Evolutionary conservation across 2,329 filamentous ascomycete species (phyloP).

Genomic region (Hymenoscyphus scutula): DNA sequence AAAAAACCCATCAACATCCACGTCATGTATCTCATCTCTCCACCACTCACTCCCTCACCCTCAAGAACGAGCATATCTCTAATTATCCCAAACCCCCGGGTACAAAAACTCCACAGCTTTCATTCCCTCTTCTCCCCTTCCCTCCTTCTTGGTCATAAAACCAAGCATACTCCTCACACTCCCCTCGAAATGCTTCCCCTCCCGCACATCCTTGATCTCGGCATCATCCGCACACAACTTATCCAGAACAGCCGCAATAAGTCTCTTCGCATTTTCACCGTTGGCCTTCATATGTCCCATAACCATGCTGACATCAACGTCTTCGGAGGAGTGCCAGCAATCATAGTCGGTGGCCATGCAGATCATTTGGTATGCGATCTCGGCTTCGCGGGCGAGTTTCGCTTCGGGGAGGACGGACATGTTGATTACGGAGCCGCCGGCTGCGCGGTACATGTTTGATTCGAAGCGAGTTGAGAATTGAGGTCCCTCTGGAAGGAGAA

Average conservation of each 20-base stretch:
- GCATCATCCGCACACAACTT: constrained; percentile 63
- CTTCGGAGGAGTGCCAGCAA: constrained; percentile 84
- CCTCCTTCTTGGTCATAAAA: constrained; percentile 77
- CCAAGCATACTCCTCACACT: constrained; percentile 73
- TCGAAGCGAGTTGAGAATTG: constrained; percentile 97
- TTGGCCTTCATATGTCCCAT: constrained; percentile 96
- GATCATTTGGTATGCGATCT: constrained; percentile 97
- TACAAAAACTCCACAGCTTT: constrained; percentile 85
- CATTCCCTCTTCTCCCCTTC: constrained; percentile 69
- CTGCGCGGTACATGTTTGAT: constrained; percentile 89
- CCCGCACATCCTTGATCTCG: constrained; percentile 71
- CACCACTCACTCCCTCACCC: too few species aligned
- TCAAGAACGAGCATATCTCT: too few species aligned
- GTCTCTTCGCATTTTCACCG: constrained; percentile 77
- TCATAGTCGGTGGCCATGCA: constrained; percentile 99
- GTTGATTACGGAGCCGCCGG: constrained; percentile 95
- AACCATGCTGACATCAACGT: constrained; percentile 95
- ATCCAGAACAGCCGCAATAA: constrained; percentile 84
- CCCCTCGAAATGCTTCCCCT: constrained; percentile 78
- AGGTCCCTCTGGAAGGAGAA: constrained; percentile 71
- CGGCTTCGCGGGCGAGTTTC: constrained; percentile 93
- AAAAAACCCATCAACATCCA: background rate
- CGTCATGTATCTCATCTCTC: background rate
- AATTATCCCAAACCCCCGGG: constrained; percentile 52
- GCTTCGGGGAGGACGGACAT: constrained; percentile 96